Conservation (phyloP, 1,284 basidiomycete genomes). For the Ustilago loliicola region DNA sequence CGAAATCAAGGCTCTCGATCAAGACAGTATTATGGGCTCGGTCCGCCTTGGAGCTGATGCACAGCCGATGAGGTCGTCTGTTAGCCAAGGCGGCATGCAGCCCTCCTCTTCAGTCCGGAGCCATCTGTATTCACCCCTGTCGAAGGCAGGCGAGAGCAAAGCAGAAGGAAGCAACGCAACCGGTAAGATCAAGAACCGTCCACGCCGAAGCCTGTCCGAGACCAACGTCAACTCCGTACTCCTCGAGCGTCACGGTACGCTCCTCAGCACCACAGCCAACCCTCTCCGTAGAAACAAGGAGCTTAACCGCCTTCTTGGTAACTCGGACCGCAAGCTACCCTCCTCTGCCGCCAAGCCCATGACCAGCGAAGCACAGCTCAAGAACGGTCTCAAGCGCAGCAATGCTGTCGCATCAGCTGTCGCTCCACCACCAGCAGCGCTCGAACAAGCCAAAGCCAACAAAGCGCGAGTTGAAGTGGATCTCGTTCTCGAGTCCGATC, state of each 20-base stretch:
- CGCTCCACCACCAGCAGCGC: constrained; percentile 39
- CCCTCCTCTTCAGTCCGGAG: constrained; percentile 7
- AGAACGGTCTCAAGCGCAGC: constrained; percentile 28
- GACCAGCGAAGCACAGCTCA: constrained; percentile 10
- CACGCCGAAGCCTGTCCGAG: constrained; percentile 42
- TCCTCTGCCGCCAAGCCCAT: constrained; percentile 31
- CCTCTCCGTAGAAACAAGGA: constrained; percentile 59
- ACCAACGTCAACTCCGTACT: constrained; percentile 27
- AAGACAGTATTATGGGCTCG: constrained; percentile 57
- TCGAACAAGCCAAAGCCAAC: constrained; percentile 62
- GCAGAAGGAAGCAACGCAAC: not conserved
- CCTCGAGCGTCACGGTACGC: constrained; percentile 58
- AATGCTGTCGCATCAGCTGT: constrained; percentile 30
- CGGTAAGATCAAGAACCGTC: constrained; percentile 35
- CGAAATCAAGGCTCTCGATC: constrained; percentile 47
- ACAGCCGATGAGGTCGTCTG: constrained; percentile 21
- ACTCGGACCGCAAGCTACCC: constrained; percentile 50
- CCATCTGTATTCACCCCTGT: constrained; percentile 12
- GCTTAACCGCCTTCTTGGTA: constrained; percentile 58
- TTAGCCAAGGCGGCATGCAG: constrained; percentile 21
- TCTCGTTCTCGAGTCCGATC: constrained; percentile 81
- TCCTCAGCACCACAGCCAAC: constrained; percentile 56
- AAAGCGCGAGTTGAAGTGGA: constrained; percentile 87
- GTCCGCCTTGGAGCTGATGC: constrained; percentile 22
- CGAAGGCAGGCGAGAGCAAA: not conserved